Conservation (phyloP, 78 protist genomes). For the Chrysochromulina parva region DNA sequence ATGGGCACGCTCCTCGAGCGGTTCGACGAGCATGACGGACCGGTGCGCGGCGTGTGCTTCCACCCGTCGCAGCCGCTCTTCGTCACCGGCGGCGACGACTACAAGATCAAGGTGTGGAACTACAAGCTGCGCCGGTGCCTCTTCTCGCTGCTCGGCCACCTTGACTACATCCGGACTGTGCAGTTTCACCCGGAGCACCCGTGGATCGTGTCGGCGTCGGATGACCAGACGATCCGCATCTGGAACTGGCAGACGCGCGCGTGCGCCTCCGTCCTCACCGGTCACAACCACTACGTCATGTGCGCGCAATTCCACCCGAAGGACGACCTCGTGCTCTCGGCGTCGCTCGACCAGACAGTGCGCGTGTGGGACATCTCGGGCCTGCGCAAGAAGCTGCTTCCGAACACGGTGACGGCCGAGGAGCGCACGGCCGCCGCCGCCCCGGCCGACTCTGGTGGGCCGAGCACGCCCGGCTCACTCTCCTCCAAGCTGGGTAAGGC, state of each 20-base stretch:
- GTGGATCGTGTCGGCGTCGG: conserved; percentile 95
- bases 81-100: conserved; percentile 99
- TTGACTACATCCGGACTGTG: conserved; percentile 97
- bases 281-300: conserved; percentile 99
- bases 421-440: background rate
- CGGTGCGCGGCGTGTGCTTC: conserved; percentile 97
- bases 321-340: conserved; percentile 92
- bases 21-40: conserved; percentile 99
- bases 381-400: conserved; percentile 22
- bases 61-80: conserved; percentile 97
- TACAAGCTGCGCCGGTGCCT: conserved; percentile 95
- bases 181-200: conserved; percentile 95
- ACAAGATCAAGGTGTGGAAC: conserved; percentile 98
- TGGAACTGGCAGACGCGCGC: conserved; percentile 99
- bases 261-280: conserved; percentile 92
- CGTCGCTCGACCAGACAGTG: conserved; percentile 97
- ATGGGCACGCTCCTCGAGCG: conserved; percentile 92
- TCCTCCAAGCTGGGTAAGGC: background rate
- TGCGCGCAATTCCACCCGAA: conserved; percentile 96
- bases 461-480: background rate
- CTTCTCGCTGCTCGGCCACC: conserved; percentile 93
- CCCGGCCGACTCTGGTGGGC: background rate
- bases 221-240: conserved; percentile 96
- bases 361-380: conserved; percentile 98
- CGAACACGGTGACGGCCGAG: background rate